Percentiles rank a stretch among this genome's conserved stretches.
Conservation (phyloP, 805 yeast species). For the Teunomyces kruisii region DNA sequence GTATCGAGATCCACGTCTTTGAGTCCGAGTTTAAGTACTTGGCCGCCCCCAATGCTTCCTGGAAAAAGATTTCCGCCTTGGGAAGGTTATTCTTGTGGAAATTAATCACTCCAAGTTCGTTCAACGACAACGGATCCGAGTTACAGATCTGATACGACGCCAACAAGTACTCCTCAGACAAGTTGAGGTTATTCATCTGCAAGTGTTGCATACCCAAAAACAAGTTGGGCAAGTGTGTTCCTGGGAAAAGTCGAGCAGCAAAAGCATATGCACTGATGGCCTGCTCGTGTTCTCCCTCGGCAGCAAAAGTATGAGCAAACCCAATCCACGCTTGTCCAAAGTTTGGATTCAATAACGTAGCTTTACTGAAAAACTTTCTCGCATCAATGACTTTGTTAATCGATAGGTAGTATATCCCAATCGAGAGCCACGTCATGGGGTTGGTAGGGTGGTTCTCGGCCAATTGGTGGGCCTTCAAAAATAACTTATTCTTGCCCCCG, state of each 20-base stretch:
- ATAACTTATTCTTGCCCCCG: constrained; percentile 78
- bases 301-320: constrained; percentile 96
- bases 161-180: constrained; percentile 83
- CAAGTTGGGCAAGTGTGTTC: constrained; percentile 84
- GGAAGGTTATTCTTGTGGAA: constrained; percentile 70
- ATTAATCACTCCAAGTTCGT: constrained; percentile 90
- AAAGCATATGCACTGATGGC: constrained; percentile 97
- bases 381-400: constrained; percentile 77
- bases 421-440: constrained; percentile 88
- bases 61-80: constrained; percentile 69
- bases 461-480: constrained; percentile 75
- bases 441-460: constrained; percentile 82
- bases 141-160: constrained; percentile 78
- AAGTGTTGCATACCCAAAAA: constrained; percentile 96
- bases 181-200: constrained; percentile 75
- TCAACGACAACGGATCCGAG: constrained; percentile 81
- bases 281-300: constrained; percentile 98
- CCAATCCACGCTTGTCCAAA: constrained; percentile 98
- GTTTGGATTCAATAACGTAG: constrained; percentile 83
- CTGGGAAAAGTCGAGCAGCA: constrained; percentile 87
- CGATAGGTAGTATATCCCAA: constrained; percentile 84
- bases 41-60: constrained; percentile 70
- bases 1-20: constrained; percentile 80
- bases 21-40: constrained; percentile 71
- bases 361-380: constrained; percentile 81